Conservation (phyloP, 2,329 filamentous ascomycete species). For the Dactylellina cionopaga region DNA sequence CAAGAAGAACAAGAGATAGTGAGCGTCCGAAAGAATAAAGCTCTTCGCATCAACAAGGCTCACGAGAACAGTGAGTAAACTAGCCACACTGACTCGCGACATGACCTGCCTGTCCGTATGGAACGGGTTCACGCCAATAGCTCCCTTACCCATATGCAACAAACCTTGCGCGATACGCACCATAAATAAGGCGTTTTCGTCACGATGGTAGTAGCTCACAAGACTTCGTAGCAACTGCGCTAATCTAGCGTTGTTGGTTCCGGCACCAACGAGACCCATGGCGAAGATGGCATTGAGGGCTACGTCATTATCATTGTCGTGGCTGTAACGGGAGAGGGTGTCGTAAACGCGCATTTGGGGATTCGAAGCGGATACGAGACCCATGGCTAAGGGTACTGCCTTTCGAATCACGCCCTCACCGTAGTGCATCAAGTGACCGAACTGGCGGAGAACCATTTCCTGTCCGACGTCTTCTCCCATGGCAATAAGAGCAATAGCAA, state of each 20-base stretch:
- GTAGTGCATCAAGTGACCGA: slow-evolving; percentile 99
- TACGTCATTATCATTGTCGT: slow-evolving; percentile 98
- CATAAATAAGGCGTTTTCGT: slow-evolving; percentile 97
- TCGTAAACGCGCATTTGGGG: slow-evolving; percentile 99
- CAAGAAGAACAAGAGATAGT: slow-evolving; percentile 97
- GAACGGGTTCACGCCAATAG: slow-evolving; percentile 95
- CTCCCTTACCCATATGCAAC: slow-evolving; percentile 99
- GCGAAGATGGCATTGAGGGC: slow-evolving; percentile 98
- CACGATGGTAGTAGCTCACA: slow-evolving; percentile 97
- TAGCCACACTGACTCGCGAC: slow-evolving; percentile 87
- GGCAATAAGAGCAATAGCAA: slow-evolving; percentile 90
- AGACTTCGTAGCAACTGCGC: slow-evolving; percentile 93
- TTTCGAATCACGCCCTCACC: slow-evolving; percentile 97
- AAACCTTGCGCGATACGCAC: slow-evolving; percentile 91
- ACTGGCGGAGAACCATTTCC: slow-evolving; percentile 97
- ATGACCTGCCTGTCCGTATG: slow-evolving; percentile 97
- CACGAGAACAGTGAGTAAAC: slow-evolving; percentile 87
- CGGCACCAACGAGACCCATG: slow-evolving; percentile 95
- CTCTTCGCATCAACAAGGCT: slow-evolving; percentile 92
- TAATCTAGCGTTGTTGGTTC: slow-evolving; percentile 96
- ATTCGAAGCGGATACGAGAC: slow-evolving; percentile 94
- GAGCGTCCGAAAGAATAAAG: slow-evolving; percentile 73
- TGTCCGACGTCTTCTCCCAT: slow-evolving; percentile 99
- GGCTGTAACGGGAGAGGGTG: slow-evolving; percentile 93
- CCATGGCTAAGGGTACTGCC: slow-evolving; percentile 95